phyloP scores from a whole-genome alignment of 179 eudicot genomes.

The Vitellaria paradoxa region DNA sequence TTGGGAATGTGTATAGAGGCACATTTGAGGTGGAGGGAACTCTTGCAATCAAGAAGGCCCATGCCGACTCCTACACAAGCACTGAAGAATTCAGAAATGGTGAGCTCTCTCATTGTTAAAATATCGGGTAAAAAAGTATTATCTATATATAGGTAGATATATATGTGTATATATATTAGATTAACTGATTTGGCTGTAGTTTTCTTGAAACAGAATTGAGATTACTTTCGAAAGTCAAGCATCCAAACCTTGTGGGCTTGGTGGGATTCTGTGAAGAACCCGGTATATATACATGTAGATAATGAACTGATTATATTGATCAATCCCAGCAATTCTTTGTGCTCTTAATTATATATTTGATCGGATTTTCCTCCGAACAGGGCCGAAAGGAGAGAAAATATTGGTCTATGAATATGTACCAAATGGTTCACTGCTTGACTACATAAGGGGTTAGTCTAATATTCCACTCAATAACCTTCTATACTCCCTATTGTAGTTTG shows the following conservation, averaged over 20 bases:
- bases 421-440: slow-evolving; percentile 49
- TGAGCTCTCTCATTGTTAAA: too few species aligned
- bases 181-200: slow-evolving; percentile 2
- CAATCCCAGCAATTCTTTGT: neutral
- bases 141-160: too few species aligned
- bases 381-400: slow-evolving; percentile 27
- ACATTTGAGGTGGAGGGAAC: slow-evolving; percentile 28
- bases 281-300: slow-evolving; percentile 15
- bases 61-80: slow-evolving; percentile 30
- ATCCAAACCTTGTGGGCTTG: slow-evolving; percentile 38
- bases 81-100: slow-evolving; percentile 46
- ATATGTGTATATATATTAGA: too few species aligned
- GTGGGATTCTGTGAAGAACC: slow-evolving; percentile 46
- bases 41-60: slow-evolving; percentile 47
- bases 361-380: slow-evolving; percentile 13
- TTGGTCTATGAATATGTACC: slow-evolving; percentile 49
- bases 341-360: neutral
- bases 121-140: too few species aligned
- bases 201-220: slow-evolving; percentile 34
- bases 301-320: neutral
- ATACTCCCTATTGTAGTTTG: neutral
- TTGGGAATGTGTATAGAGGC: slow-evolving; percentile 46
- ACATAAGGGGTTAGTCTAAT: slow-evolving; percentile 34
- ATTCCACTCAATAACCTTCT: neutral
- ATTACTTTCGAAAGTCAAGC: slow-evolving; percentile 43